These are phyloP conservation scores for Penicillium sp. DNA, from an alignment of 2,329 filamentous ascomycete genomes.

Conservation along the genomic window DNA sequence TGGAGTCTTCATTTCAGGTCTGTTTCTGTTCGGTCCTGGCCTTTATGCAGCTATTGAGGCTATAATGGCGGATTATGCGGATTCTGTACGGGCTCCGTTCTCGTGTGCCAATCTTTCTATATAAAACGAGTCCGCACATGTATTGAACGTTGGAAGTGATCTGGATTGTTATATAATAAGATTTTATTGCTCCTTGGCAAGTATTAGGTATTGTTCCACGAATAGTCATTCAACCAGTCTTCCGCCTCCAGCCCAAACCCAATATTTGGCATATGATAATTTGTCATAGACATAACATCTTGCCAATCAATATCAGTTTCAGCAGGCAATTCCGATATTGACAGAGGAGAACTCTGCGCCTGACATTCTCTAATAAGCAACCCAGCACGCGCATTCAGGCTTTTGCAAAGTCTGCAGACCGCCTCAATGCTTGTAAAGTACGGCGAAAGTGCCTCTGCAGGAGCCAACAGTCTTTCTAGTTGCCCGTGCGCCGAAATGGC, in stretches of 20 bases:
- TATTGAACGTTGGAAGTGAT: too few species aligned
- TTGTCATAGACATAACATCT: slow-evolving; percentile 1
- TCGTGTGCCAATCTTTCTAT: slow-evolving; percentile 48
- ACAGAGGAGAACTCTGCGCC: background rate
- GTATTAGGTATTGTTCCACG: too few species aligned
- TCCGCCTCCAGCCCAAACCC: background rate
- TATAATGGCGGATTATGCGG: slow-evolving; percentile 49
- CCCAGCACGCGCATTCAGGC: background rate
- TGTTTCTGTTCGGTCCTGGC: slow-evolving; percentile 50
- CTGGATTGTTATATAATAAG: too few species aligned
- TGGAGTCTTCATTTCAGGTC: slow-evolving; percentile 42
- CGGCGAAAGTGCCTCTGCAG: background rate
- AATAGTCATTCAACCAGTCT: background rate
- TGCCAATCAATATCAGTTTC: background rate
- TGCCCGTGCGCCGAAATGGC: background rate
- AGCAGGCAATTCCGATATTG: background rate
- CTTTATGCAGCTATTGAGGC: slow-evolving; percentile 52
- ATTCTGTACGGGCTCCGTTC: slow-evolving; percentile 43
- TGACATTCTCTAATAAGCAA: background rate
- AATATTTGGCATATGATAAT: background rate
- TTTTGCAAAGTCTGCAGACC: background rate
- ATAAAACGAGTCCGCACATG: too few species aligned
- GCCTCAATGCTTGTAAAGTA: slow-evolving; percentile 5
- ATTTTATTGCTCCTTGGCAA: too few species aligned
- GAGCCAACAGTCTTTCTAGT: background rate